Conservation (phyloP, 1,139 yeast genomes). For the Suhomyces bribrorum region DNA sequence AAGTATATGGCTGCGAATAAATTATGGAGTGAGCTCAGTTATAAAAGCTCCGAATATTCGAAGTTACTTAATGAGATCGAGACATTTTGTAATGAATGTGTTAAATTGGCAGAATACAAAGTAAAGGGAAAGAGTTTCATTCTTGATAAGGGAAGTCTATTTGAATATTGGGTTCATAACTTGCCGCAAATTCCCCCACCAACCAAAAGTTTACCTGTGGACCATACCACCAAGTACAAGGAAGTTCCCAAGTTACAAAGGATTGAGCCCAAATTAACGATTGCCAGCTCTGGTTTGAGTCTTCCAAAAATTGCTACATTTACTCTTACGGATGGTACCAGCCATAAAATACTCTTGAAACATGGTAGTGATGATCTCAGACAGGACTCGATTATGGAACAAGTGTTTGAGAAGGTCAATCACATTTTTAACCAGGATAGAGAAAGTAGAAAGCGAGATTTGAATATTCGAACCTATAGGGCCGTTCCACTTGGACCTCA, state of each 20-base stretch:
- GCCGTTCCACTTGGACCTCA: constrained; percentile 88
- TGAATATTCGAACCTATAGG: constrained; percentile 78
- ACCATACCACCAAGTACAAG: constrained; percentile 45
- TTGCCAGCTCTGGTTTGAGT: constrained; percentile 83
- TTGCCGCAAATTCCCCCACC: constrained; percentile 71
- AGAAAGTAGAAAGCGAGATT: constrained; percentile 54
- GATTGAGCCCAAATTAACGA: constrained; percentile 47
- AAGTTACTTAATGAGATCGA: constrained; percentile 44
- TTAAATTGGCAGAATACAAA: constrained; percentile 53
- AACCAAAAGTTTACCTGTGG: constrained; percentile 50
- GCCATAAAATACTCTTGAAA: constrained; percentile 65
- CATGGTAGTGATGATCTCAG: constrained; percentile 89
- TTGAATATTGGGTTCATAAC: constrained; percentile 56
- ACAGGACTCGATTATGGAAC: constrained; percentile 97
- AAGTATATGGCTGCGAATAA: constrained; percentile 54
- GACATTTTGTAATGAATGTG: constrained; percentile 50
- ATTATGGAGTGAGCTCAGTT: constrained; percentile 40
- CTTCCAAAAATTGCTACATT: constrained; percentile 76
- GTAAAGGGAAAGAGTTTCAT: constrained; percentile 36
- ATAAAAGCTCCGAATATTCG: constrained; percentile 17
- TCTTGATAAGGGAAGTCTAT: constrained; percentile 40
- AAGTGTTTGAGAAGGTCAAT: constrained; percentile 87
- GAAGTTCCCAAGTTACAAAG: constrained; percentile 49
- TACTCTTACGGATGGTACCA: constrained; percentile 55
- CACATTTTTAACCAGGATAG: constrained; percentile 59